Evolutionary conservation across 371 early-diverging fungal genomes (phyloP).

Genomic region (Lichtheimia ramosa): DNA sequence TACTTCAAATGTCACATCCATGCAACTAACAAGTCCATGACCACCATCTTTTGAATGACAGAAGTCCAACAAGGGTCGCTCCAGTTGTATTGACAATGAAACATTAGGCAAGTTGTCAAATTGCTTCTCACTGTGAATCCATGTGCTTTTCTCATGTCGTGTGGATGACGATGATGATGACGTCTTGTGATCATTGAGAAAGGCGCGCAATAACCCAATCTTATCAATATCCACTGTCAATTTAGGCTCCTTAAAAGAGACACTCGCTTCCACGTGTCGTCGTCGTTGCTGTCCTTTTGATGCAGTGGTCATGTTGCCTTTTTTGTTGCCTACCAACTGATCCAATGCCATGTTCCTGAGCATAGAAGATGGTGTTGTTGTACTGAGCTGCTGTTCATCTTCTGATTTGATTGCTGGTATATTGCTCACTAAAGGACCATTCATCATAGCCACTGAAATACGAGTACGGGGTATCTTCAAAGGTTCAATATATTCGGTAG

Average conservation of each 20-base stretch:
- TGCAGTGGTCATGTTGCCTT: no score
- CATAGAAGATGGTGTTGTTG: not conserved
- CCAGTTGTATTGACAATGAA: constrained; percentile 11
- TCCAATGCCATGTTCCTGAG: constrained; percentile 7
- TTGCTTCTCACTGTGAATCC: not conserved
- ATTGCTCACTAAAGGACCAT: not conserved
- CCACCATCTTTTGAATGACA: constrained; percentile 4
- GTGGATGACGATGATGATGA: not conserved
- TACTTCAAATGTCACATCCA: constrained; percentile 14
- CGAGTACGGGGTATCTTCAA: constrained; percentile 17
- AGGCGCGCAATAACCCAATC: not conserved
- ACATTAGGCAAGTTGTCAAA: constrained; percentile 18
- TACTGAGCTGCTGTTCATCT: constrained; percentile 6
- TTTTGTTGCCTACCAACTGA: not conserved
- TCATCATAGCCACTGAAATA: not conserved
- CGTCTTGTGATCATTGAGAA: not conserved
- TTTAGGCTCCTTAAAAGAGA: constrained; percentile 6
- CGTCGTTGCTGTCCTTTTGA: no score
- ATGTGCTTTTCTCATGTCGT: not conserved
- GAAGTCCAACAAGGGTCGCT: constrained; percentile 16
- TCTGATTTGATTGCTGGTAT: constrained; percentile 19
- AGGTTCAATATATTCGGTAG: constrained; percentile 17
- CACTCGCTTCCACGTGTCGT: not conserved
- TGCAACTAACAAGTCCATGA: constrained; percentile 11
- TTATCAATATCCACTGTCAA: constrained; percentile 9